A percentile compares a stretch with the other conserved stretches of the same genome.
Evolutionary conservation across 2,329 filamentous ascomycete species (phyloP).

Genomic region (Nannizziopsis arthrosporioides): DNA sequence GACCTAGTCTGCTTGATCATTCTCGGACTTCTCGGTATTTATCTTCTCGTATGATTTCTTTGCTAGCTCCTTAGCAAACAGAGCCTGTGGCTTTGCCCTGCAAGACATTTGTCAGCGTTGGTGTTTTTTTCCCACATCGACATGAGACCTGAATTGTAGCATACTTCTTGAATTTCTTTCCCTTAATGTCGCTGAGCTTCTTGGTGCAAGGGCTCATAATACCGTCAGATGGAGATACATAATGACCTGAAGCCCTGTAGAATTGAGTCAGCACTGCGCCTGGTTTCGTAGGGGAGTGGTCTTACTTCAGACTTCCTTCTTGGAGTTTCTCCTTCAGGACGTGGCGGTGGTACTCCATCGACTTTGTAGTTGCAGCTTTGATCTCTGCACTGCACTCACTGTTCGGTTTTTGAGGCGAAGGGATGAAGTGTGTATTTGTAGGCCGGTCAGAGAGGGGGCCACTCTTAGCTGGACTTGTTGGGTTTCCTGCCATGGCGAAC

Average conservation of each 20-base stretch:
- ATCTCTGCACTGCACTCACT: slow-evolving; percentile 21
- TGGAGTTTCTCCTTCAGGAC: slow-evolving; percentile 33
- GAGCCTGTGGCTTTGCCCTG: slow-evolving; percentile 33
- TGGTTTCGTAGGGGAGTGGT: slow-evolving; percentile 7
- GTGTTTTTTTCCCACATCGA: background rate
- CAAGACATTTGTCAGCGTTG: slow-evolving; percentile 16
- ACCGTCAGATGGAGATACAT: slow-evolving; percentile 40
- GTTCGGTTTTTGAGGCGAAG: background rate
- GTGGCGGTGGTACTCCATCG: slow-evolving; percentile 36
- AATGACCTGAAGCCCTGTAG: slow-evolving; percentile 25
- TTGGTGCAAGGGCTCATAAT: slow-evolving; percentile 41
- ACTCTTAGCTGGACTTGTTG: slow-evolving; percentile 16
- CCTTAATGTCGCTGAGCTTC: slow-evolving; percentile 40
- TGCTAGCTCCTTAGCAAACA: slow-evolving; percentile 36
- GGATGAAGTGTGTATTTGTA: slow-evolving; percentile 31
- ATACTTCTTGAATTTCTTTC: slow-evolving; percentile 39
- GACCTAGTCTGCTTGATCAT: background rate
- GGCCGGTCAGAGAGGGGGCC: slow-evolving; percentile 32
- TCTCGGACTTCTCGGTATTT: slow-evolving; percentile 11
- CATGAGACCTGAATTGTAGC: slow-evolving; percentile 11
- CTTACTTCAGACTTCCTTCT: slow-evolving; percentile 31
- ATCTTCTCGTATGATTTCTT: slow-evolving; percentile 36
- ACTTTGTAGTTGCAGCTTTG: slow-evolving; percentile 25
- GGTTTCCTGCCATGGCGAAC: slow-evolving; percentile 3
- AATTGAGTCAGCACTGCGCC: background rate